These are phyloP conservation scores for Zygotorulaspora mrakii DNA, from an alignment of 1,139 yeast species.

Conservation along the genomic window DNA sequence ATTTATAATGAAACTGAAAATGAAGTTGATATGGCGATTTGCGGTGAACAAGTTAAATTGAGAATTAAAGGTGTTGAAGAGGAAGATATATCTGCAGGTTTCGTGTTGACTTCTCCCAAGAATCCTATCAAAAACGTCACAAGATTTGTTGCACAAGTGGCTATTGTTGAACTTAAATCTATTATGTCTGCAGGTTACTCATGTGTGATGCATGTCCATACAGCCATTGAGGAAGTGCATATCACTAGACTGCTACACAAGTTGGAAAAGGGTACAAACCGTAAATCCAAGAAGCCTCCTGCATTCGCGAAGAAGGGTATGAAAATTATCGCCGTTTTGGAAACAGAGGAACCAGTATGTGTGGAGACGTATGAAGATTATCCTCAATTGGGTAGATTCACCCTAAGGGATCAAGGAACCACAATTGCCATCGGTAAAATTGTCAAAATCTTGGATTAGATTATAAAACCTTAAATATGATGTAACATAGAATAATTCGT, in stretches of 20 bases:
- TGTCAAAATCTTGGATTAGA: slow-evolving; percentile 56
- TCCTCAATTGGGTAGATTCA: slow-evolving; percentile 96
- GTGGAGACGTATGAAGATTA: slow-evolving; percentile 88
- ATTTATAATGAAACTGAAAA: slow-evolving; percentile 93
- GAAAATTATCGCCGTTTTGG: slow-evolving; percentile 92
- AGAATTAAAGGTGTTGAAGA: slow-evolving; percentile 94
- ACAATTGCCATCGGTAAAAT: slow-evolving; percentile 98
- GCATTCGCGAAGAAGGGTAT: slow-evolving; percentile 98
- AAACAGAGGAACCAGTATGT: slow-evolving; percentile 81
- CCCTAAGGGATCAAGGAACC: slow-evolving; percentile 96
- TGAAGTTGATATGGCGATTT: slow-evolving; percentile 83
- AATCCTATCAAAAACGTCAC: slow-evolving; percentile 91
- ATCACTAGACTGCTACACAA: slow-evolving; percentile 83
- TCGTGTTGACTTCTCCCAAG: slow-evolving; percentile 78
- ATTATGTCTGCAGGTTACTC: slow-evolving; percentile 93
- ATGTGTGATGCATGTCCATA: slow-evolving; percentile 98
- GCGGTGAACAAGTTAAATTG: slow-evolving; percentile 96
- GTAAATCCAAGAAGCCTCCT: slow-evolving; percentile 94
- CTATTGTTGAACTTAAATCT: slow-evolving; percentile 92
- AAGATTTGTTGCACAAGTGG: slow-evolving; percentile 91
- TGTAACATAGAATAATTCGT: slow-evolving; percentile 3
- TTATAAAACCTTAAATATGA: neutral
- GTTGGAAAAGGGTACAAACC: slow-evolving; percentile 93
- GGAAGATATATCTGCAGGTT: slow-evolving; percentile 90
- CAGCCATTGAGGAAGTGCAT: slow-evolving; percentile 93